Conservation (phyloP, 176 grass and related monocot species). For the Carex kokanica region DNA sequence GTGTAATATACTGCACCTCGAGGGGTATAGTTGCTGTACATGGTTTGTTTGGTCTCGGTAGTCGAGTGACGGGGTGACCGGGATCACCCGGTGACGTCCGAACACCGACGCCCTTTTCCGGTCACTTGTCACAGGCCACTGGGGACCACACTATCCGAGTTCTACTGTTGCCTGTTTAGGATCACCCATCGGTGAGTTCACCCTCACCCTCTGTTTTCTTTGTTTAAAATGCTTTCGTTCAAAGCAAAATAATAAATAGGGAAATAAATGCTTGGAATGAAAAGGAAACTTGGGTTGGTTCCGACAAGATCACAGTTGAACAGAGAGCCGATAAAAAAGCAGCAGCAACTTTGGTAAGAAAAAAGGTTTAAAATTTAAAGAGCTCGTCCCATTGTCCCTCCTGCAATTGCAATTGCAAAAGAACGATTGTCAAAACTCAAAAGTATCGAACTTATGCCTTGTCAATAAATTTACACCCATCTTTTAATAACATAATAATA, state of each 20-base stretch:
- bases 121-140: not conserved
- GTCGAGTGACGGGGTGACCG: not conserved
- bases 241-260: not conserved
- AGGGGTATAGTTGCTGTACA: not conserved
- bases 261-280: not conserved
- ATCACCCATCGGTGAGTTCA: not conserved
- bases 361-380: no score
- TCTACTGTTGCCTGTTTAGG: not conserved
- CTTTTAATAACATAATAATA: not conserved
- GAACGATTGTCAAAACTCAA: not conserved
- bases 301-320: not conserved
- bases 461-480: not conserved
- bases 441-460: not conserved
- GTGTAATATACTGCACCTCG: slow-evolving; percentile 6
- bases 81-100: not conserved
- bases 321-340: not conserved
- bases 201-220: not conserved
- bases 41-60: not conserved
- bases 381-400: no score
- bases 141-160: slow-evolving; percentile 17
- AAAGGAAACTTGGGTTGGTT: not conserved
- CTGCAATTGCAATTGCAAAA: not conserved
- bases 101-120: slow-evolving; percentile 19
- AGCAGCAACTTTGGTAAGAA: no score
- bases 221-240: not conserved